Evolutionary conservation across 352 stramenopile species (phyloP).

Genomic region (Globisporangium takayamanum): DNA sequence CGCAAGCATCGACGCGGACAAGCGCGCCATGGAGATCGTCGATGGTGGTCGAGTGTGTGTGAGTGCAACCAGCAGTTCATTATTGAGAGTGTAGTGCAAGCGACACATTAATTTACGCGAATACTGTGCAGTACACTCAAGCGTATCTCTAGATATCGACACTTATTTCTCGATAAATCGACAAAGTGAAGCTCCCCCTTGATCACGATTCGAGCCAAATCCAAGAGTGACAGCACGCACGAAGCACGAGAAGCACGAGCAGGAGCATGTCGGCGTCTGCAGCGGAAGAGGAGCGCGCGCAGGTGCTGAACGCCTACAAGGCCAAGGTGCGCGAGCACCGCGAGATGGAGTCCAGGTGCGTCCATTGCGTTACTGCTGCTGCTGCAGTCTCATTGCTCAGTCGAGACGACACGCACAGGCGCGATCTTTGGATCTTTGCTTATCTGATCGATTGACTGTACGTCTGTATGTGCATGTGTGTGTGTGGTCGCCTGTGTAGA

Average conservation of each 20-base stretch:
- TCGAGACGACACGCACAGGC: too few species aligned
- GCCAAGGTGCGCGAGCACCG: slow-evolving; percentile 96
- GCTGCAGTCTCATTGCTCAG: too few species aligned
- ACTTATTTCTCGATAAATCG: background rate
- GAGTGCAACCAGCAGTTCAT: background rate
- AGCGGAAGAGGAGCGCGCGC: slow-evolving; percentile 84
- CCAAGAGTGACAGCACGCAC: background rate
- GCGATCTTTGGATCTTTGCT: slow-evolving; percentile 1
- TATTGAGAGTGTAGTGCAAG: background rate
- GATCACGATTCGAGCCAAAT: background rate
- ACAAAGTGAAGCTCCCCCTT: too few species aligned
- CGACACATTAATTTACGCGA: background rate
- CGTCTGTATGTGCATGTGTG: slow-evolving; percentile 1
- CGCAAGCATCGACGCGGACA: background rate
- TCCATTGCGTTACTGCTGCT: slow-evolving; percentile 4
- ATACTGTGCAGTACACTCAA: background rate
- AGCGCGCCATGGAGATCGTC: slow-evolving; percentile 1
- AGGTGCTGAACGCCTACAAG: slow-evolving; percentile 94
- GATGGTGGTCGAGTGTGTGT: slow-evolving; percentile 1
- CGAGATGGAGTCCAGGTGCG: slow-evolving; percentile 92
- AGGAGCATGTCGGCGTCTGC: slow-evolving; percentile 46
- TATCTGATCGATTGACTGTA: too few species aligned
- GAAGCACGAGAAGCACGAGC: slow-evolving; percentile 1
- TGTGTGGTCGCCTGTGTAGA: slow-evolving; percentile 24
- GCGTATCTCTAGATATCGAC: background rate